Evolutionary conservation across 805 yeast genomes (phyloP), one percentile per base, ranked within the genome.

Genomic region (Sugiyamaella lignohabitans): DNA sequence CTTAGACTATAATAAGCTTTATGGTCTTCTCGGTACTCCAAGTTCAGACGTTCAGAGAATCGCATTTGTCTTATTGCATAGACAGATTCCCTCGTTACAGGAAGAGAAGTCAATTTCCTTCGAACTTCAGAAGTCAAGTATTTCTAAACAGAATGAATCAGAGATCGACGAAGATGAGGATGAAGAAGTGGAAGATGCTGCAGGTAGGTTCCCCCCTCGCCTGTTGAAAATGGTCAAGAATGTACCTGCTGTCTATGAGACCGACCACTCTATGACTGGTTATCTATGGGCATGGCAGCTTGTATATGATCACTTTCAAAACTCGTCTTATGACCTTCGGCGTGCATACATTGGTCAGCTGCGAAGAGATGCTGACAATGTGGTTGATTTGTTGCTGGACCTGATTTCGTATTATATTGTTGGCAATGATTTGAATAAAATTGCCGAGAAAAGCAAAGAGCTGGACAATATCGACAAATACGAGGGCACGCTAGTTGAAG

Each of bases 311-410:
- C 79, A 79, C 61, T 84, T 87, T 59, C 71, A 74, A 43, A 78
- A 79, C 48, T 74, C 84, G 4, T 78, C 93, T 1, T 79, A 78
- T 53, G 74, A 76, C 36, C 71, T 87, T 53, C 73, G 88, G 47
- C 72, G 76, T 40, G 68, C 72, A 38, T 84, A 83, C 55, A 73
- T 82, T 30, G 69, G 66, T 18, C 82, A 83, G 53, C 59, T 87
- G 46, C 76, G 75, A 22, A 27, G 14, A 8, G 32, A 27, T 27
- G 72, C 70, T 22, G 59, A 63, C 5, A 74, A 70, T 23, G 58
- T 73, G n/a, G 63, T 84, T 5, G 68, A 66, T 2, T 60, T 59
- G 4, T 69, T 87, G 19, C 71, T 85, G 39, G 69, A 74, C 40
- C 76, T 72, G 48, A 59, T 83, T 6, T 72, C 84, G 23, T 73